Base-by-base conservation (phyloP, 371 early-diverging fungal genomes). In the Mucor saturninus region DNA sequence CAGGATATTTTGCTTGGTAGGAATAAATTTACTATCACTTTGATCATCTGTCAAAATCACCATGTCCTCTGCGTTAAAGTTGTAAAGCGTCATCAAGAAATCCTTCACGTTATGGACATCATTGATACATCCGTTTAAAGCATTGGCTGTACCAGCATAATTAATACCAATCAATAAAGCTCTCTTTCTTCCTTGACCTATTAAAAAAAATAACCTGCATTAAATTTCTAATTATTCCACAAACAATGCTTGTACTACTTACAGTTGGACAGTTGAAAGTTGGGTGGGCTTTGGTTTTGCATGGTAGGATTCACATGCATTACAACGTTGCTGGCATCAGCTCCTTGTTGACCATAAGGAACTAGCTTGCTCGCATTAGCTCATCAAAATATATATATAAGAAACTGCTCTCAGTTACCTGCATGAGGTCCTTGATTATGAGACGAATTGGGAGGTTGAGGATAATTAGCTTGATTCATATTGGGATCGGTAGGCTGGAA, bases 1-100 rank as follows among this genome's bases (percentile, higher is more conserved):
- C 30, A 94, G 60, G 30, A 97, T 95, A 68, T 96, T 97, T 38
- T 76, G 80, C 39, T 83, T 81, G 0, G 92, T 95, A 1, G 98
- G 98, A 51, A 85, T 79, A 29, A 78, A 75, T 26, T 71, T 73
- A 11, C 84, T 86, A 42, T 84, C 74, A 31, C 64, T 62, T 64
- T 90, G 89, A 71, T 95, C 94, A 69, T 96, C 96, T 4, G 95
- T 95, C 58, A 97, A 77, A 15, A 90, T 73, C 4, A 93, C 84
- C 83, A 92, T 92, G 61, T 89, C 83, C 13, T 80, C 74, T 49
- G 83, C 84, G 40, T 71, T 72, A 79, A 91, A 94, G 7, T 81
- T 80, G 73, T 86, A 92, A 37, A 80, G 66, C 28, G 77, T 62
- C 2, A 71, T 81, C 38, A 95, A 73, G 59, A 93, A 93, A 31